These are phyloP conservation scores for Eimeria nieschulzi DNA, from an alignment of 169 alveolate species.

Conservation along the genomic window DNA sequence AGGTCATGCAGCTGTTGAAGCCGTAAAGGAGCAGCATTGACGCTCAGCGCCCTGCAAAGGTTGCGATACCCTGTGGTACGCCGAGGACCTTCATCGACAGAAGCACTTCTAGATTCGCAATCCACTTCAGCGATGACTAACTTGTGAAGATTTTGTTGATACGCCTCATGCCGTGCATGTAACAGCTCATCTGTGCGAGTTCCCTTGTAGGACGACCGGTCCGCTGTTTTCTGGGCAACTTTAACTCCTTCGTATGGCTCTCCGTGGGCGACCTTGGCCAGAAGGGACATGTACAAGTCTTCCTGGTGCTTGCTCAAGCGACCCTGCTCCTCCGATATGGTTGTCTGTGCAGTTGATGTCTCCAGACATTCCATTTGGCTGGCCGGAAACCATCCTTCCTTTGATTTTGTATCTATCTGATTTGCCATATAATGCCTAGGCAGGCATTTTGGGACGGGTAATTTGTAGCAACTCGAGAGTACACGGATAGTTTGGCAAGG, in stretches of 20 bases:
- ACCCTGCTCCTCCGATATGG: constrained; percentile 27
- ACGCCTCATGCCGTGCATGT: neutral
- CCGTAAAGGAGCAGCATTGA: constrained; percentile 40
- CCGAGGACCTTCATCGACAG: neutral
- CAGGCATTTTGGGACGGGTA: neutral
- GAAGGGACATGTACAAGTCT: neutral
- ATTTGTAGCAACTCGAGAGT: neutral
- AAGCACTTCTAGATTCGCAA: neutral
- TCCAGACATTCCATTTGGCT: constrained; percentile 46
- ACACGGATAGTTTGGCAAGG: constrained; percentile 48
- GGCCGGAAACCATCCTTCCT: constrained; percentile 43
- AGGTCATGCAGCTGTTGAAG: constrained; percentile 43
- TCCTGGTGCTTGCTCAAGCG: neutral
- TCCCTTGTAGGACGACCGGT: neutral
- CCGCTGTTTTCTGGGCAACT: neutral
- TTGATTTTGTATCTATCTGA: neutral
- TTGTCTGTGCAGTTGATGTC: constrained; percentile 36
- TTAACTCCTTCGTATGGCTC: neutral
- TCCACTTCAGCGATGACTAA: neutral
- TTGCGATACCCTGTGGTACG: neutral
- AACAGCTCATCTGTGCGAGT: neutral
- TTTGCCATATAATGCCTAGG: neutral
- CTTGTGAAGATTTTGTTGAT: neutral
- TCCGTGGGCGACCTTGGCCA: neutral
- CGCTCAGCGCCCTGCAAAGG: constrained; percentile 39